These are phyloP conservation scores for Malassezia furfur DNA, from an alignment of 1,284 basidiomycete species.

Conservation along the genomic window DNA sequence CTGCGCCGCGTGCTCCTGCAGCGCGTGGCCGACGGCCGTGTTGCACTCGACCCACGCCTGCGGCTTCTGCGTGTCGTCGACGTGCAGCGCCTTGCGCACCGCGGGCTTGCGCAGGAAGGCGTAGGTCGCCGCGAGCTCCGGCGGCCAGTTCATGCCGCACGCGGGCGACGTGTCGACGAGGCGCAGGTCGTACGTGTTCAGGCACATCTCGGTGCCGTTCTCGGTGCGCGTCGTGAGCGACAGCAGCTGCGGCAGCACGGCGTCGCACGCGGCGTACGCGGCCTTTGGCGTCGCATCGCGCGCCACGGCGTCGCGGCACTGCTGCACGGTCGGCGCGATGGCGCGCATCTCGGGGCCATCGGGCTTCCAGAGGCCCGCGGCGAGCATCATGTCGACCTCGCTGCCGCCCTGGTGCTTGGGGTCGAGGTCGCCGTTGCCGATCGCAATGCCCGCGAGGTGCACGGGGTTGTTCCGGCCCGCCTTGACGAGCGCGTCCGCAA, in stretches of 20 bases:
- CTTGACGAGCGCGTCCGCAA: conserved; percentile 65
- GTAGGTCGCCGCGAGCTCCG: conserved; percentile 69
- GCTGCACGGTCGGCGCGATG: conserved; percentile 53
- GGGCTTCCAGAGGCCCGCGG: conserved; percentile 66
- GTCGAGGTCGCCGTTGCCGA: conserved; percentile 98
- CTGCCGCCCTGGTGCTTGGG: conserved; percentile 76
- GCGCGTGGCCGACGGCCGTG: conserved; percentile 59
- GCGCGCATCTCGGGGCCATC: conserved; percentile 56
- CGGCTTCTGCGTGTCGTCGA: conserved; percentile 57
- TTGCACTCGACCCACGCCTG: conserved; percentile 85
- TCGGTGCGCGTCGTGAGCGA: conserved; percentile 60
- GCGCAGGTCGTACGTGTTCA: conserved; percentile 93
- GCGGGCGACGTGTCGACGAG: conserved; percentile 71
- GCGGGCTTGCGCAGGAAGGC: conserved; percentile 72
- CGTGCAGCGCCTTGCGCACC: conserved; percentile 75
- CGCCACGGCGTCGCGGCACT: conserved; percentile 54
- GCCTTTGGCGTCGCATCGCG: conserved; percentile 15
- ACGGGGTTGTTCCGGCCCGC: conserved; percentile 56
- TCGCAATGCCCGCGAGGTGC: conserved; percentile 67
- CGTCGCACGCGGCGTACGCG: conserved; percentile 62
- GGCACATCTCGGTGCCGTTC: conserved; percentile 54
- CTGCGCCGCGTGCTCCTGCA: conserved; percentile 49
- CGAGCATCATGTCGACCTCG: conserved; percentile 76
- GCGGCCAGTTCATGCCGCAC: conserved; percentile 98
- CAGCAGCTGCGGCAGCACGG: conserved; percentile 59